Base-by-base conservation (phyloP, 495 filamentous ascomycete species). In the Penicillium turbatum region DNA sequence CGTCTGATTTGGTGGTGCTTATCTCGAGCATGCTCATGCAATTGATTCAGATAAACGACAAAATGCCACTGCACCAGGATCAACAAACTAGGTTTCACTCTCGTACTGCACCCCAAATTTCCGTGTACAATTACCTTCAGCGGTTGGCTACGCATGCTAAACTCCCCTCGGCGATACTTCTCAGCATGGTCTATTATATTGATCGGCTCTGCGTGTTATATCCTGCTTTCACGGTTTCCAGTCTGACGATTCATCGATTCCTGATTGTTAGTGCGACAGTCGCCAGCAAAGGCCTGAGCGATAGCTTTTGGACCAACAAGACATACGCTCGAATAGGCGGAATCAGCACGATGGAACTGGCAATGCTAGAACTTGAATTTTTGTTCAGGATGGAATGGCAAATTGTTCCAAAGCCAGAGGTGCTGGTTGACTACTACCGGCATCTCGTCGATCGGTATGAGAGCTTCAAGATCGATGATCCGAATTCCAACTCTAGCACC, bases 111-210 rank as follows among this genome's bases (percentile, higher is more conserved):
- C 93, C 93, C 6, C 91, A 87, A 42, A 98, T 98, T 35, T 95
- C 89, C 44, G 91, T 98, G 15, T 74, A 81, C 31, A 92, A 97
- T 64, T 98, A 98, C 68, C 78, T 98, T 5, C 86, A 91, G 61
- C 86, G 93, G 49, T 78, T 98, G 15, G 90, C 93, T 8, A 91
- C 90, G 41, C 93, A 98, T 67, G 93, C 93, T 24, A 96, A 91
- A 1, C 80, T 98, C 1, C 87, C 88, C 7, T 91, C 93, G 5
- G 91, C 92, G 5, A 88, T 98, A 47, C 81, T 98, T n/a, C 80
- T 98, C n/a, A 91, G 90, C 55, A 98, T 98, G 92, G 93, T 98
- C 48, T 97, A 92, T 65, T 98, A 98, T 64, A 97, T 98, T 54
- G 95, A 98, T 69, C 85, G 88, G 15, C 77, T 98, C 15, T 97